Conservation (phyloP, 2,329 filamentous ascomycete genomes). For the Aspergillus viridinutans region DNA sequence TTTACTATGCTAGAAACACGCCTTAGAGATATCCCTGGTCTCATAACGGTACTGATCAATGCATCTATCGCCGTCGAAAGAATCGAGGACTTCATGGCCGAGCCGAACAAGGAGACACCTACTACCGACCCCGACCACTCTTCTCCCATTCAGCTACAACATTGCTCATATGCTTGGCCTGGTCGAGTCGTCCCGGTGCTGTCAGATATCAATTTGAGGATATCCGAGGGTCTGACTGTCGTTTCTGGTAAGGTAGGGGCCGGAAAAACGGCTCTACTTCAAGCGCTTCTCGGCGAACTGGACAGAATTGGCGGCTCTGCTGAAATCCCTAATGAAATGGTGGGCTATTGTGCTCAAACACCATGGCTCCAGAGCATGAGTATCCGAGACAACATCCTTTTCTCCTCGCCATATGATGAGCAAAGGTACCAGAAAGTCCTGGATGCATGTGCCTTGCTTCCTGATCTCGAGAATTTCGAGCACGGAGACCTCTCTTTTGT, state of each 20-base stretch:
- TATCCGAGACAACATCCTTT: conserved; percentile 65
- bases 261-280: conserved; percentile 60
- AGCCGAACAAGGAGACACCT: conserved; percentile 73
- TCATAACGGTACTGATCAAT: conserved; percentile 75
- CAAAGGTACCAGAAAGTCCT: conserved; percentile 64
- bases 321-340: conserved; percentile 51
- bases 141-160: conserved; percentile 43
- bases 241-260: conserved; percentile 61
- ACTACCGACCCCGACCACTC: conserved; percentile 24
- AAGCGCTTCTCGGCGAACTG: conserved; percentile 57
- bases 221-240: conserved; percentile 56
- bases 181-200: conserved; percentile 58
- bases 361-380: conserved; percentile 68
- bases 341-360: conserved; percentile 62
- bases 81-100: conserved; percentile 81
- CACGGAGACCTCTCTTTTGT: conserved; percentile 60
- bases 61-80: conserved; percentile 76
- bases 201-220: conserved; percentile 50
- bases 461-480: conserved; percentile 60
- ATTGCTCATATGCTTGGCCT: conserved; percentile 76
- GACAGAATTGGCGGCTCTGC: conserved; percentile 51
- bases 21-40: conserved; percentile 67
- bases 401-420: conserved; percentile 64
- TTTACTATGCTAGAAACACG: conserved; percentile 72
- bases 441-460: conserved; percentile 58